A percentile compares a stretch with the other conserved stretches of the same genome.
These are phyloP conservation scores for Cyberlindnera mississippiensis DNA, from an alignment of 805 yeast genomes.

Conservation along the genomic window DNA sequence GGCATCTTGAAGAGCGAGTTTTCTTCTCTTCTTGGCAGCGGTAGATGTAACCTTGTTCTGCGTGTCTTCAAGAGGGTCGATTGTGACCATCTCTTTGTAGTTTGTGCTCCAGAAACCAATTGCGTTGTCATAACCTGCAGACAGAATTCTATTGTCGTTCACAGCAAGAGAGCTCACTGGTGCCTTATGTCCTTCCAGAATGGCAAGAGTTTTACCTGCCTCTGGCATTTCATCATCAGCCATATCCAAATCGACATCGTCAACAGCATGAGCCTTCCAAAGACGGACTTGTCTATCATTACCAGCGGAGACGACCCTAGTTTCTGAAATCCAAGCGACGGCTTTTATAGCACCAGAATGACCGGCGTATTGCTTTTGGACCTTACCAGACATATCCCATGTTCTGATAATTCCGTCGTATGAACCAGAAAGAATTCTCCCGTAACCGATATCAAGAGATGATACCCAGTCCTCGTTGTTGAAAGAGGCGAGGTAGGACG, in stretches of 20 bases:
- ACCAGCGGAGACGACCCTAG: conserved; percentile 79
- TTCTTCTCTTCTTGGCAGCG: conserved; percentile 85
- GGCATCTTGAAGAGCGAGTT: conserved; percentile 72
- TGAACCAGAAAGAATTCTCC: conserved; percentile 76
- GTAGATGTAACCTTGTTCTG: conserved; percentile 55
- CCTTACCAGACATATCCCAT: conserved; percentile 77
- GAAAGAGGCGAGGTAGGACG: conserved; percentile 84
- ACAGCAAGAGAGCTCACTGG: conserved; percentile 72
- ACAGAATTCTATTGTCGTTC: conserved; percentile 58
- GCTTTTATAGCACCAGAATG: conserved; percentile 85
- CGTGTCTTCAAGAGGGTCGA: conserved; percentile 44
- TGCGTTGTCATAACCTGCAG: conserved; percentile 78
- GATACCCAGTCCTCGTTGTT: conserved; percentile 96
- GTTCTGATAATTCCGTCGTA: conserved; percentile 94
- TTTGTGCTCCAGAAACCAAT: conserved; percentile 88
- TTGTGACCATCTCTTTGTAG: conserved; percentile 75
- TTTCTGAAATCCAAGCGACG: conserved; percentile 73
- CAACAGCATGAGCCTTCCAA: conserved; percentile 66
- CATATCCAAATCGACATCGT: conserved; percentile 21
- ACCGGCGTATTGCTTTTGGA: conserved; percentile 77
- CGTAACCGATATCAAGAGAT: conserved; percentile 43
- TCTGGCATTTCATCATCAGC: conserved; percentile 48
- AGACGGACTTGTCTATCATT: conserved; percentile 84
- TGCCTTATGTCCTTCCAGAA: conserved; percentile 85
- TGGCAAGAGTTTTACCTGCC: conserved; percentile 75